Evolutionary conservation across 176 grass and related monocot species (phyloP).

Genomic region (Puya raimondii): DNA sequence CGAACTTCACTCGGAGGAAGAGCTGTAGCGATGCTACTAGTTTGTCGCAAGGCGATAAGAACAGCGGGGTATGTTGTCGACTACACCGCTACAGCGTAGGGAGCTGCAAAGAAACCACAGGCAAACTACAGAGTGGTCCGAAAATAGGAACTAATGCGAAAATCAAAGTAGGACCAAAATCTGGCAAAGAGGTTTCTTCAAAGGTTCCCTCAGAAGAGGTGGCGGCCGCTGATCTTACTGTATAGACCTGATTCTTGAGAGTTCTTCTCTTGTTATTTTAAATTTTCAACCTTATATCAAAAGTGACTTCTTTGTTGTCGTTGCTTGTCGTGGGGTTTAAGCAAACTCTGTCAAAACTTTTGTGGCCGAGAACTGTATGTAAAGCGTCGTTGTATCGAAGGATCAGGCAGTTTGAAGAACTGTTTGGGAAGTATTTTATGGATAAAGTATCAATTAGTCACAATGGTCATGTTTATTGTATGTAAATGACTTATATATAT

Average conservation of each 20-base stretch:
- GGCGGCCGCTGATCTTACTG: conserved; percentile 10
- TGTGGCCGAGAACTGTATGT: background rate
- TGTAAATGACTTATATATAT: no score
- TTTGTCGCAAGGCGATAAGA: conserved; percentile 9
- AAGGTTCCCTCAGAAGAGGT: conserved; percentile 19
- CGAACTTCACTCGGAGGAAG: conserved; percentile 79
- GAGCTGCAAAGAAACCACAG: conserved; percentile 39
- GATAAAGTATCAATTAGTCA: no score
- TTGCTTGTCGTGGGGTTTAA: background rate
- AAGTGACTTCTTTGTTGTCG: background rate
- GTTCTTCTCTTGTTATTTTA: conserved; percentile 27
- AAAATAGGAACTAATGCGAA: conserved; percentile 32
- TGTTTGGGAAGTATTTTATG: no score
- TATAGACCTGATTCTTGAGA: conserved; percentile 55
- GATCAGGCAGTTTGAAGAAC: no score
- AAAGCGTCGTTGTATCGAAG: no score
- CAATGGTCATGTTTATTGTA: no score
- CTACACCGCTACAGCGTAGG: conserved; percentile 64
- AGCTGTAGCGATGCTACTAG: conserved; percentile 42
- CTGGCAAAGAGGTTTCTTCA: conserved; percentile 31
- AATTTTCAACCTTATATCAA: conserved; percentile 31
- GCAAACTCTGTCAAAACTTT: background rate
- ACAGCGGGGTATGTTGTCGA: conserved; percentile 14
- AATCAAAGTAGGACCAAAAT: conserved; percentile 34
- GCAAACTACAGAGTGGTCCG: conserved; percentile 35